Percentiles rank a stretch among this genome's conserved stretches.
Conservation (phyloP, 495 filamentous ascomycete species). For the Corynascus novoguineensis region DNA sequence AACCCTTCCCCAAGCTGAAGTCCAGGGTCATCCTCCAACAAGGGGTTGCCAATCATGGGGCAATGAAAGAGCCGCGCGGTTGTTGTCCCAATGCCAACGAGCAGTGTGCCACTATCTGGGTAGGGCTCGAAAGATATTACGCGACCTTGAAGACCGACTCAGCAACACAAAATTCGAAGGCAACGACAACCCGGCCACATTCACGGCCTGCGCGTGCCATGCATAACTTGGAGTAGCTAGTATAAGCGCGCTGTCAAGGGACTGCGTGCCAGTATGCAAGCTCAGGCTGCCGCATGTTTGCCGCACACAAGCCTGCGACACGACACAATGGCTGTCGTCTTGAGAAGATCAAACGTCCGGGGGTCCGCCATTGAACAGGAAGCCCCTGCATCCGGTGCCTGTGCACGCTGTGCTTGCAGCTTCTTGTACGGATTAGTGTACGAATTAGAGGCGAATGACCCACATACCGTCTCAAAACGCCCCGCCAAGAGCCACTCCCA, state of each 20-base stretch:
- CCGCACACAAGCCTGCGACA: slow-evolving; percentile 15
- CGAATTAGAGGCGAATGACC: background rate
- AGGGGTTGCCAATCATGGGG: background rate
- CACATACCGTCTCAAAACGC: slow-evolving; percentile 15
- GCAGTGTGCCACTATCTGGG: too few species aligned
- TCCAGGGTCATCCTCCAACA: background rate
- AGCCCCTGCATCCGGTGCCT: slow-evolving; percentile 3
- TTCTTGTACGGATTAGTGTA: too few species aligned
- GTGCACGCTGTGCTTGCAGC: too few species aligned
- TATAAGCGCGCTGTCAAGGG: background rate
- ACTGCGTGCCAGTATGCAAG: background rate
- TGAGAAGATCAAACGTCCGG: slow-evolving; percentile 28
- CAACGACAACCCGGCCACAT: background rate
- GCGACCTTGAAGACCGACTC: background rate
- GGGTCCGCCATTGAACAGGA: slow-evolving; percentile 4
- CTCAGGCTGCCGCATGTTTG: background rate
- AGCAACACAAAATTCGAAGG: background rate
- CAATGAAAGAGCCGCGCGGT: background rate
- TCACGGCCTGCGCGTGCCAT: background rate
- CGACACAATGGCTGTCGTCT: slow-evolving; percentile 5
- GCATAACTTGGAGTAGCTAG: background rate
- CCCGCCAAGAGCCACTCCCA: background rate
- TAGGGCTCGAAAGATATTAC: too few species aligned
- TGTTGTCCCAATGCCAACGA: slow-evolving; percentile 2
- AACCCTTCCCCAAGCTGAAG: background rate